Evolutionary conservation across 2,329 filamentous ascomycete species (phyloP), one percentile per base, ranked within the genome.

Genomic region (Stagonosporopsis rhizophila): DNA sequence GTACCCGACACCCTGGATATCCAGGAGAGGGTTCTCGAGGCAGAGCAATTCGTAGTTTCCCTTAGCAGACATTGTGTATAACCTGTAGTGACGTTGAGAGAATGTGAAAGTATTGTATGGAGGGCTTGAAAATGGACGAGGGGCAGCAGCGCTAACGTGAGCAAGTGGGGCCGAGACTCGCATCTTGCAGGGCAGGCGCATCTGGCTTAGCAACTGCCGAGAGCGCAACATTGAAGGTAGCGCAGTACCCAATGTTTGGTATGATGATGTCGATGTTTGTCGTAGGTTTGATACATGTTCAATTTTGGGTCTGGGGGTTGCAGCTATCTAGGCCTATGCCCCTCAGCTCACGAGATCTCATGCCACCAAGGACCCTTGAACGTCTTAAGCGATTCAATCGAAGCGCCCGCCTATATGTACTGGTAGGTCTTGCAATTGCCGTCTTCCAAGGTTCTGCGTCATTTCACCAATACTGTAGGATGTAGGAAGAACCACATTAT

Each of bases 1-100:
- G 62, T 79, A 87, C 86, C 85, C 86, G 70, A 83, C 78, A 70
- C 89, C 95, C 81, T 97, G 94, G 78, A 99, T 99, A 77, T 99
- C 94, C 72, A 99, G 90, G 71, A 99, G 88, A 78, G 95, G 95
- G 81, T 99, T 99, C 89, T 97, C 95, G 72, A 99, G 82, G 80
- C 90, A 95, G 74, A 98, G 85, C 72, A 99, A 89, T 79, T 91
- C 84, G 82, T 89, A 98, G 79, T 92, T 89, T 81, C 92, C 89
- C 69, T 79, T 75, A 68, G 88, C 78, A 75, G 90, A 84, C 91
- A 96, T 96, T 73, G 71, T 80, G 44, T 52, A 40, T 55, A 28
- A 60, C 39, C n/a, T 44, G 49, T 53, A 60, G 61, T 65, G 64
- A 49, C 59, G 59, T 62, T 53, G 56, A 51, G 47, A 41, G 46